Percentiles rank a stretch among this genome's conserved stretches.
These are phyloP conservation scores for Brassica napus DNA, from an alignment of 345 rosid species.

Conservation along the genomic window DNA sequence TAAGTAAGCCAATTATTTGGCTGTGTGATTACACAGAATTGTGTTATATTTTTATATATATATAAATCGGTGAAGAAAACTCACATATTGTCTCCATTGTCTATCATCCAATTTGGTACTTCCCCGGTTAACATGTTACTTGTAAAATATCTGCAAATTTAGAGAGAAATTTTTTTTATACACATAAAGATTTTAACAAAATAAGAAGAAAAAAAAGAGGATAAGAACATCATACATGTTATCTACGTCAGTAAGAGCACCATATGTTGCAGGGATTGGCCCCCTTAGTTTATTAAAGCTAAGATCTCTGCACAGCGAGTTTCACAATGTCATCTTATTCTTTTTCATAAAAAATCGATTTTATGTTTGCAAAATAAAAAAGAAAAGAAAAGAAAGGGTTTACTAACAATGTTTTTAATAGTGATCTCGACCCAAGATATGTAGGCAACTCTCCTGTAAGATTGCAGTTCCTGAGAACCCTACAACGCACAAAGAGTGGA, in stretches of 20 bases:
- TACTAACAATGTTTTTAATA: constrained; percentile 50
- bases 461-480: constrained; percentile 63
- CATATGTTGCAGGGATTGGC: constrained; percentile 39
- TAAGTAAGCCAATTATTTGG: not conserved
- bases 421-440: constrained; percentile 34
- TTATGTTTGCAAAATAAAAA: not conserved
- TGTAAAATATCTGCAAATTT: constrained; percentile 34
- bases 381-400: not conserved
- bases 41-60: not conserved
- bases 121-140: constrained; percentile 54
- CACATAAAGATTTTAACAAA: not conserved
- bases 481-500: constrained; percentile 20
- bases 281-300: constrained; percentile 63
- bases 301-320: constrained; percentile 49
- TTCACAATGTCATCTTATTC: constrained; percentile 14
- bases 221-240: constrained; percentile 15
- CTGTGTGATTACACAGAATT: not conserved
- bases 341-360: not conserved
- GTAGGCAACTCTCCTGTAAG: constrained; percentile 47
- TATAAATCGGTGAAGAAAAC: constrained; percentile 5
- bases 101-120: constrained; percentile 50
- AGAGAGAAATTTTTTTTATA: constrained; percentile 20
- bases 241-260: constrained; percentile 24
- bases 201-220: not conserved
- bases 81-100: constrained; percentile 49